Base-by-base conservation (phyloP, 2,329 filamentous ascomycete species). In the Diplodia seriata region DNA sequence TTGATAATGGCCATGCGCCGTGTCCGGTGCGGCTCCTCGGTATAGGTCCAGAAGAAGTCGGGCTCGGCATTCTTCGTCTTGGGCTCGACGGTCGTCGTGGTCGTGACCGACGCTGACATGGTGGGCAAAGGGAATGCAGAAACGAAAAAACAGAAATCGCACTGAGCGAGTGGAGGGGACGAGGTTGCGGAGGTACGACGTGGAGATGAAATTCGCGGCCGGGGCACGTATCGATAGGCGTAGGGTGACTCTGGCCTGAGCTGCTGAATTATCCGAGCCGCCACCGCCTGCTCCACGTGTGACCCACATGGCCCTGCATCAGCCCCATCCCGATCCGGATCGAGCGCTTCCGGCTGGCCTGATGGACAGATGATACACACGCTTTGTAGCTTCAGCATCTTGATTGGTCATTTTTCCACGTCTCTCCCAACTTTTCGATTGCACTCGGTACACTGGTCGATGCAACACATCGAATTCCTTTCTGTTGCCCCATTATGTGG, bases 31-130 rank as follows among this genome's bases (percentile, higher is more conserved):
- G 95, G 95, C 81, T 99, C 95, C 80, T 99, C 95, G 11, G 95
- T 97, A 78, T 99, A 98, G 50, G 95, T 97, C 95, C 96, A 98
- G 83, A 97, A 97, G 85, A 98, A 98, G 78, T 89, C 86, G 70
- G 89, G 78, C 51, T 81, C 71, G 53, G 78, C 76, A 50, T 56
- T 55, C n/a, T 69, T 53, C 29, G 68, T 64, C 56, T 70, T 68
- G 40, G 63, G 47, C 49, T 65, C 67, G 51, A 68, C 61, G n/a
- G 53, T 59, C 15, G 67, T 51, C 29, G 61, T 65, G 59, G 67
- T 65, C 18, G 66, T 68, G 36, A 40, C 54, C n/a, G 64, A 38
- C 40, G 64, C 26, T 53, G 47, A 40, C 64, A 66, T 66, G 53
- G 51, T 66, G 64, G 11, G 49, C 6, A 53, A 33, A 61, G 12